Evolutionary conservation across 352 stramenopile genomes (phyloP).

Genomic region (Globisporangium yorkense): DNA sequence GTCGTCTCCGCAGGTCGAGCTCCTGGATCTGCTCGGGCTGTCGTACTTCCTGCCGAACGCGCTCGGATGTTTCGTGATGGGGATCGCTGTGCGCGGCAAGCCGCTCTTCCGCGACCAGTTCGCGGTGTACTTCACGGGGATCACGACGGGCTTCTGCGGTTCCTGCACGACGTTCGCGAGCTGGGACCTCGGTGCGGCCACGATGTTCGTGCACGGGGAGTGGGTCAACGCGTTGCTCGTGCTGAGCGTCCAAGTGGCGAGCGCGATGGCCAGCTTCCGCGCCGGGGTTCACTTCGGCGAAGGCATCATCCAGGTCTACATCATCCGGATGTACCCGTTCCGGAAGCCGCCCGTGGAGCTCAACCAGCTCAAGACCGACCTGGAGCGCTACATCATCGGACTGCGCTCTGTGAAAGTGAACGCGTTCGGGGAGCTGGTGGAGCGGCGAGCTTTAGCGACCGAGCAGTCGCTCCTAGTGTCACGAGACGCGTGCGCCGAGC

Average conservation of each 20-base stretch:
- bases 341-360: conserved; percentile 41
- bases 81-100: conserved; percentile 31
- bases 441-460: conserved; percentile 32
- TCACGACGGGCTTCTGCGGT: conserved; percentile 68
- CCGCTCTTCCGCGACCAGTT: conserved; percentile 41
- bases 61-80: conserved; percentile 64
- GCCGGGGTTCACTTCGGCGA: conserved; percentile 38
- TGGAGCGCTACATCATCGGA: conserved; percentile 38
- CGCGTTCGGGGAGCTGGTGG: conserved; percentile 35
- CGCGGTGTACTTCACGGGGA: conserved; percentile 36
- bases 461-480: conserved; percentile 34
- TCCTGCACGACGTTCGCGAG: conserved; percentile 63
- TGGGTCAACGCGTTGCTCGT: conserved; percentile 47
- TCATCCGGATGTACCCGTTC: conserved; percentile 35
- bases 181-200: conserved; percentile 42
- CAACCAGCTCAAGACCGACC: conserved; percentile 40
- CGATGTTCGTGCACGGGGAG: conserved; percentile 40
- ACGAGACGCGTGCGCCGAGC: conserved; percentile 32
- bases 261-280: conserved; percentile 35
- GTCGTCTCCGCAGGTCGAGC: conserved; percentile 27
- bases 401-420: conserved; percentile 42
- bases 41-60: conserved; percentile 53
- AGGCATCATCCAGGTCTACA: conserved; percentile 35
- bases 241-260: conserved; percentile 40
- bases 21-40: conserved; percentile 48